These are phyloP conservation scores for Marasmius oreades DNA, from an alignment of 1,284 basidiomycete species.

Conservation along the genomic window DNA sequence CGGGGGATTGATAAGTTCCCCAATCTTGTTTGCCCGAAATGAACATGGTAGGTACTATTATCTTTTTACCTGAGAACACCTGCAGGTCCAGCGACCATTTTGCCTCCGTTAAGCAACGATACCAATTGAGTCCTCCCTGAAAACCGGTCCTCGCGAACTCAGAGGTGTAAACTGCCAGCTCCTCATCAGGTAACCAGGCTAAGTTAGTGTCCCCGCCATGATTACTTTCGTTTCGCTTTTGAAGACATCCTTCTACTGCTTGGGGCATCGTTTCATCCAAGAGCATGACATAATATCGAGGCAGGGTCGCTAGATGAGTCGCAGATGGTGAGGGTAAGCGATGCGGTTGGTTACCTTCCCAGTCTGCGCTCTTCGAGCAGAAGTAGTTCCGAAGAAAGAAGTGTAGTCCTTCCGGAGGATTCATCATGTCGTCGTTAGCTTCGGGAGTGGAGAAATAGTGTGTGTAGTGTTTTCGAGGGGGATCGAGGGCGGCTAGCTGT, in stretches of 20 bases:
- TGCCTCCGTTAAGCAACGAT: slow-evolving; percentile 35
- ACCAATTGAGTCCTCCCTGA: slow-evolving; percentile 59
- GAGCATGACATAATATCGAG: slow-evolving; percentile 65
- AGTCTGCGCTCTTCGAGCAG: slow-evolving; percentile 58
- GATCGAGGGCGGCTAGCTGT: slow-evolving; percentile 37
- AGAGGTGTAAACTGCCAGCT: slow-evolving; percentile 44
- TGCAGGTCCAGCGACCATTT: slow-evolving; percentile 31
- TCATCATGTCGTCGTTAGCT: slow-evolving; percentile 44
- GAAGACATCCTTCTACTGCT: slow-evolving; percentile 29
- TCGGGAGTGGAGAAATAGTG: slow-evolving; percentile 43
- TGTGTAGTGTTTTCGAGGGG: slow-evolving; percentile 58
- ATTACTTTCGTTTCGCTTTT: background rate
- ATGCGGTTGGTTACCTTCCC: slow-evolving; percentile 38
- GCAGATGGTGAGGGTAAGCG: slow-evolving; percentile 31
- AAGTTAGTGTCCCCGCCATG: slow-evolving; percentile 4
- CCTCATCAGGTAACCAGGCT: slow-evolving; percentile 47
- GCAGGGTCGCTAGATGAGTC: slow-evolving; percentile 37
- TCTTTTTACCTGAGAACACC: slow-evolving; percentile 34
- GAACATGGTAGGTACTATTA: slow-evolving; percentile 51
- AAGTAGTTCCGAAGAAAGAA: slow-evolving; percentile 55
- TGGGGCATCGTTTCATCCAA: slow-evolving; percentile 49
- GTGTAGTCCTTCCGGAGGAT: slow-evolving; percentile 40
- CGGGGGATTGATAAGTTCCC: slow-evolving; percentile 55
- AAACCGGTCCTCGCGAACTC: slow-evolving; percentile 55
- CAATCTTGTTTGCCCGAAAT: slow-evolving; percentile 53